Evolutionary conservation across 805 yeast species (phyloP), one percentile per base, ranked within the genome.

Genomic region (Wickerhamiella brachini): DNA sequence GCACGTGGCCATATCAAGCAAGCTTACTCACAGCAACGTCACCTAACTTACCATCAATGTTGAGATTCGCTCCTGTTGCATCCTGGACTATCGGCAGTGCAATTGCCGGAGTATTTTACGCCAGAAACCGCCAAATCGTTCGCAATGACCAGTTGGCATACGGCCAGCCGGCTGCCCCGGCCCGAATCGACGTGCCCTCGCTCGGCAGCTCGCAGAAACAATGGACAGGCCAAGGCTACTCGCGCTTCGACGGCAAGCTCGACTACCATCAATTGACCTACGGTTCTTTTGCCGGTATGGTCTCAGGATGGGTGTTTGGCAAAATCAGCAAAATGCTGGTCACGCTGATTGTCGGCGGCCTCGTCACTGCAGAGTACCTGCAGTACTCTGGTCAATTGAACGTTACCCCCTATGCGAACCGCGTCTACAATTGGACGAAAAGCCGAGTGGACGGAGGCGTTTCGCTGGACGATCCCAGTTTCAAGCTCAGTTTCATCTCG

Each of bases 211-310:
- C 41, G 20, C 20, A 6, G 20, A 37, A 37, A 15, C 20, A 15
- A 9, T 37, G 41, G 41, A 37, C 41, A 7, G 41, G 41, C 41
- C 18, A 37, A 20, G 41, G 41, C 41, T 37, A n/a, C 20, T 37
- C 41, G 7, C 41, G 41, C 10, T 37, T 56, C 52, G 48, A 49
- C 34, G 63, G 63, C 39, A 54, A 50, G 51, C 65, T 80, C 55
- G 76, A 78, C 64, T 81, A 81, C 60, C 74, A 75, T 57, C 83
- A 81, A 58, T 67, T 81, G 58, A 73, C 84, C 15, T 65, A 79
- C 52, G 87, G 87, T 5, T 77, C 83, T 1, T 68, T 81, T 59
- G 68, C 78, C 7, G 86, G 87, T 0, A 67, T 80, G 51, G 68
- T 76, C 37, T 56, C 75, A 49, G 87, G 87, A 0, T 68, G 77